These are phyloP conservation scores for Pseudopyricularia javanii DNA, from an alignment of 2,329 filamentous ascomycete species.

Conservation along the genomic window DNA sequence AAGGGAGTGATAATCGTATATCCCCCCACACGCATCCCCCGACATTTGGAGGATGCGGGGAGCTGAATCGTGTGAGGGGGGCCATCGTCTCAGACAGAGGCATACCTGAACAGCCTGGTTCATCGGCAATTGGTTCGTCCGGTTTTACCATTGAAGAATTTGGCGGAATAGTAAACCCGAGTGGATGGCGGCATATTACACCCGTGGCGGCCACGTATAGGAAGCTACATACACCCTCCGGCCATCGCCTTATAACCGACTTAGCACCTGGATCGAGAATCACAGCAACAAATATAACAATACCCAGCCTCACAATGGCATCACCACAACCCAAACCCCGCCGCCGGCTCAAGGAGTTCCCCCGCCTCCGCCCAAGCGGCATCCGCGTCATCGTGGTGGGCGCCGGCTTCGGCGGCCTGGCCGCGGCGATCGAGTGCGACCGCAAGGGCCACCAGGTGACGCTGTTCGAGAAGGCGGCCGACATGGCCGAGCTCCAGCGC, in stretches of 20 bases:
- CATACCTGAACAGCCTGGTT: too few species aligned
- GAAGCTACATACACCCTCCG: background rate
- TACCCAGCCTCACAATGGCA: background rate
- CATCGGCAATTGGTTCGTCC: too few species aligned
- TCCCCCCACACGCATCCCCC: background rate
- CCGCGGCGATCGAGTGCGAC: constrained; percentile 45
- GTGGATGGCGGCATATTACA: too few species aligned
- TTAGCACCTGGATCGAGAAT: too few species aligned
- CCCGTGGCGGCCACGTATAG: background rate
- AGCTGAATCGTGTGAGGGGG: background rate
- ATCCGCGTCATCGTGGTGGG: constrained; percentile 36
- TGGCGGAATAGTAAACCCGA: too few species aligned
- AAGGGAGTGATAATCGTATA: background rate
- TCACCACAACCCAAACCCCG: background rate
- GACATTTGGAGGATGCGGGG: background rate
- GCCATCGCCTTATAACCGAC: too few species aligned
- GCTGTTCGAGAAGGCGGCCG: constrained; percentile 26
- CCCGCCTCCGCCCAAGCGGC: constrained; percentile 19
- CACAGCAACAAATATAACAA: background rate
- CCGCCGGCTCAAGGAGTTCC: constrained; percentile 6
- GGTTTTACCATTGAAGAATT: too few species aligned
- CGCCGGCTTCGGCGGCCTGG: constrained; percentile 45
- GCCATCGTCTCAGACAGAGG: too few species aligned
- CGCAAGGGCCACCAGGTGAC: constrained; percentile 38
- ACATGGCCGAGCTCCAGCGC: constrained; percentile 24